Percentiles rank a stretch among this genome's conserved stretches.
Conservation (phyloP, 768 basidiomycete species). For the Strobilomyces echinocephalus region DNA sequence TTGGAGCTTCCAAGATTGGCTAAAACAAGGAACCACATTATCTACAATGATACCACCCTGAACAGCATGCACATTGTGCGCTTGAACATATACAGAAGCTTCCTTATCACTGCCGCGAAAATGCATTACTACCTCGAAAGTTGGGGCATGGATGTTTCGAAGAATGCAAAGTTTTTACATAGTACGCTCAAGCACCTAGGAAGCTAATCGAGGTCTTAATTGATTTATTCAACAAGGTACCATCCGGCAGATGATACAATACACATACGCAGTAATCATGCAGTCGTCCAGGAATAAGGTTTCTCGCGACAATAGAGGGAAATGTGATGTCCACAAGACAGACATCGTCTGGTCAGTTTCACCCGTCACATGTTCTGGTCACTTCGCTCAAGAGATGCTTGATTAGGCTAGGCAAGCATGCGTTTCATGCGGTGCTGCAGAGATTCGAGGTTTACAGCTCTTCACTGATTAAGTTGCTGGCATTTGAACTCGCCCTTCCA, state of each 20-base stretch:
- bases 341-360: slow-evolving; percentile 57
- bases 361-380: background rate
- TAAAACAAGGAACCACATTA: slow-evolving; percentile 69
- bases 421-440: slow-evolving; percentile 64
- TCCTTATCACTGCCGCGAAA: slow-evolving; percentile 78
- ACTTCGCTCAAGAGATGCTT: slow-evolving; percentile 3
- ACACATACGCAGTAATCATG: slow-evolving; percentile 49
- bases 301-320: slow-evolving; percentile 35
- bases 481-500: slow-evolving; percentile 45
- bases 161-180: slow-evolving; percentile 47
- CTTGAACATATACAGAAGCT: slow-evolving; percentile 83
- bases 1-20: slow-evolving; percentile 47
- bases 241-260: slow-evolving; percentile 56
- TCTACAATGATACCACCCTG: slow-evolving; percentile 71
- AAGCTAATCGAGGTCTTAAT: background rate
- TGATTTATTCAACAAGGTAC: slow-evolving; percentile 40
- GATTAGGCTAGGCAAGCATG: slow-evolving; percentile 73
- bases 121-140: slow-evolving; percentile 75
- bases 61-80: slow-evolving; percentile 61
- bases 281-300: slow-evolving; percentile 41
- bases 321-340: slow-evolving; percentile 43
- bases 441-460: slow-evolving; percentile 47
- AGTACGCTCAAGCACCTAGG: slow-evolving; percentile 37
- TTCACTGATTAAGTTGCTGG: slow-evolving; percentile 44
- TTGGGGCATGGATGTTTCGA: slow-evolving; percentile 46